phyloP scores from a whole-genome alignment of 257 asterid genomes.

The Anisodus tanguticus region DNA sequence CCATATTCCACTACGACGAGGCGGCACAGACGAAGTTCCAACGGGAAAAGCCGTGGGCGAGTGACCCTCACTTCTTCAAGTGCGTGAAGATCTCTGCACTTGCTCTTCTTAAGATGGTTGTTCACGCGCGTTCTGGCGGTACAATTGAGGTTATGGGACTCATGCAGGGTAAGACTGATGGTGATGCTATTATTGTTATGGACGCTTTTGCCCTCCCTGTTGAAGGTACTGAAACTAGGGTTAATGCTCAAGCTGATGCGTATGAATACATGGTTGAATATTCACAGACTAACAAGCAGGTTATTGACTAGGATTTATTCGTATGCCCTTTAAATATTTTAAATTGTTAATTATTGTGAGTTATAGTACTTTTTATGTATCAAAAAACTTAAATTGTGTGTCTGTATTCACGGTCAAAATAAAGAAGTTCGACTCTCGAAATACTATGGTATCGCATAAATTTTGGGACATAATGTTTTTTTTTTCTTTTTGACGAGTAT shows the following conservation, averaged over 20 bases:
- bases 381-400: too few relatives aligned
- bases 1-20: constrained; percentile 87
- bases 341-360: too few relatives aligned
- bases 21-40: constrained; percentile 77
- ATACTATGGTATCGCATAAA: too few relatives aligned
- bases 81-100: constrained; percentile 94
- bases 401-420: too few relatives aligned
- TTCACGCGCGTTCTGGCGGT: constrained; percentile 98
- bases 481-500: neutral
- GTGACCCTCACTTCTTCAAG: constrained; percentile 95
- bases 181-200: constrained; percentile 92
- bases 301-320: constrained; percentile 2
- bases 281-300: constrained; percentile 89
- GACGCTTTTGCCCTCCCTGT: constrained; percentile 99
- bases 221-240: constrained; percentile 99
- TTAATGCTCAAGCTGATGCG: constrained; percentile 99
- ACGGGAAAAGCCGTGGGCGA: constrained; percentile 87
- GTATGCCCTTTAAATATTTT: too few relatives aligned
- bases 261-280: constrained; percentile 98
- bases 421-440: too few relatives aligned
- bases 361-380: too few relatives aligned
- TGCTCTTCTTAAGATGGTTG: constrained; percentile 97
- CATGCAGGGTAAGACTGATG: constrained; percentile 98
- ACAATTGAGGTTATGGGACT: constrained; percentile 98
- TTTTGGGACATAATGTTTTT: neutral